These are phyloP conservation scores for Pulveroboletus frians DNA, from an alignment of 768 basidiomycete species.

Conservation along the genomic window DNA sequence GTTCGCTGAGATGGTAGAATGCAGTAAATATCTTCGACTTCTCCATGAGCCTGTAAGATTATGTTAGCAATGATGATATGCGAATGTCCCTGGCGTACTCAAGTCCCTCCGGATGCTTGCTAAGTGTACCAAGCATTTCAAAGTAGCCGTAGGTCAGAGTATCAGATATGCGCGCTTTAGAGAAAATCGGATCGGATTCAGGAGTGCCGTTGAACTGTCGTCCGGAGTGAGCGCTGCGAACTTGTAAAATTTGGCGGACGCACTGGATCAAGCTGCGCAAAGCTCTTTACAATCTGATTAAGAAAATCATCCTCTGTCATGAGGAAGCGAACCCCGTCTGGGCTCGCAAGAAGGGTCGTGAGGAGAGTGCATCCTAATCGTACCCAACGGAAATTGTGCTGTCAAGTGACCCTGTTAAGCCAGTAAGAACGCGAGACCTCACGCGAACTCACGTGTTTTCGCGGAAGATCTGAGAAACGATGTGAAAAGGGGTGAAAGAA, in stretches of 20 bases:
- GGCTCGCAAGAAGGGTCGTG: slow-evolving; percentile 73
- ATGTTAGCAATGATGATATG: slow-evolving; percentile 2
- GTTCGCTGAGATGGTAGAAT: slow-evolving; percentile 91
- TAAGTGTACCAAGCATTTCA: slow-evolving; percentile 90
- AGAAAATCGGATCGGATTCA: slow-evolving; percentile 77
- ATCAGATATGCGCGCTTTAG: slow-evolving; percentile 72
- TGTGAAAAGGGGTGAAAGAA: slow-evolving; percentile 91
- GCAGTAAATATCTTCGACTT: slow-evolving; percentile 91
- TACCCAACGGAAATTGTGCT: slow-evolving; percentile 85
- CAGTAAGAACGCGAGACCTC: not conserved
- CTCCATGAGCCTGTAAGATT: slow-evolving; percentile 64
- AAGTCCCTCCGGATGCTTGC: slow-evolving; percentile 83
- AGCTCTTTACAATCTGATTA: slow-evolving; percentile 75
- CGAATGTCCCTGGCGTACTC: slow-evolving; percentile 50
- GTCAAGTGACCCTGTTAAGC: not conserved
- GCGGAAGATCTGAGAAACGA: slow-evolving; percentile 79
- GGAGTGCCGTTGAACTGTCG: slow-evolving; percentile 65
- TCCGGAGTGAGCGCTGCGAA: not conserved
- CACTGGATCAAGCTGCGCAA: slow-evolving; percentile 91
- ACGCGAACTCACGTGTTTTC: slow-evolving; percentile 48
- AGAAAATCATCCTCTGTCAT: slow-evolving; percentile 80
- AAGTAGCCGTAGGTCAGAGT: slow-evolving; percentile 90
- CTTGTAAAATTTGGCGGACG: slow-evolving; percentile 19
- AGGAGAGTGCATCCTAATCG: slow-evolving; percentile 77
- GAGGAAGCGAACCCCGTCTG: slow-evolving; percentile 82